These are phyloP conservation scores for Solanum hybrid DNA, from an alignment of 305 asterid genomes.

Conservation along the genomic window DNA sequence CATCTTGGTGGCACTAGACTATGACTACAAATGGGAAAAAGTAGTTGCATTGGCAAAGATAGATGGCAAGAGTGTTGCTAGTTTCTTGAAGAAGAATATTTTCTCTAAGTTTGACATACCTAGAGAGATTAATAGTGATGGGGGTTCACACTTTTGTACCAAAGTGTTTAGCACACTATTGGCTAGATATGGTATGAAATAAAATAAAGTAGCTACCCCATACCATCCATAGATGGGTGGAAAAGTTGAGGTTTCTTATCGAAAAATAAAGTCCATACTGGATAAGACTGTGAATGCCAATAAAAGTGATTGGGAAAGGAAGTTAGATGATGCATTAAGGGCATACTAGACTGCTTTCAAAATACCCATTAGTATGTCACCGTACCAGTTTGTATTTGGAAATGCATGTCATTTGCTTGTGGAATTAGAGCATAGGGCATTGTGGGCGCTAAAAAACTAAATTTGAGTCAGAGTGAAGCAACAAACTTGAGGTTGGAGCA, in stretches of 20 bases:
- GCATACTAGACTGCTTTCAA: neutral
- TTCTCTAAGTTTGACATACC: neutral
- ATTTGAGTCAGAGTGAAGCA: no score
- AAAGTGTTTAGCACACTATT: neutral
- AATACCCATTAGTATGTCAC: neutral
- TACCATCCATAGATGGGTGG: neutral
- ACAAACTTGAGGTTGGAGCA: no score
- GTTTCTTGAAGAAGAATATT: neutral
- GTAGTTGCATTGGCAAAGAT: neutral
- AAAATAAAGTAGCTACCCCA: neutral
- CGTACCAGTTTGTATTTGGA: neutral
- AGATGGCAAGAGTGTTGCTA: neutral
- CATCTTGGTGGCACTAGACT: neutral
- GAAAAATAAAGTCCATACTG: neutral
- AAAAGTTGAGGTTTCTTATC: neutral
- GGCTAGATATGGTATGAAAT: neutral
- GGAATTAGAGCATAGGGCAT: neutral
- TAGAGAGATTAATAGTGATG: neutral
- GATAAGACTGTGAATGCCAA: neutral
- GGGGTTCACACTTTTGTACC: neutral
- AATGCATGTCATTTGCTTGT: neutral
- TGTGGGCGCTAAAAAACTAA: neutral
- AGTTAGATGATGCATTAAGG: neutral
- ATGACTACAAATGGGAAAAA: neutral
- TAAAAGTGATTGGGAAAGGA: neutral